phyloP scores from a whole-genome alignment of 805 yeast genomes.

The Candida pseudoglaebosa region DNA sequence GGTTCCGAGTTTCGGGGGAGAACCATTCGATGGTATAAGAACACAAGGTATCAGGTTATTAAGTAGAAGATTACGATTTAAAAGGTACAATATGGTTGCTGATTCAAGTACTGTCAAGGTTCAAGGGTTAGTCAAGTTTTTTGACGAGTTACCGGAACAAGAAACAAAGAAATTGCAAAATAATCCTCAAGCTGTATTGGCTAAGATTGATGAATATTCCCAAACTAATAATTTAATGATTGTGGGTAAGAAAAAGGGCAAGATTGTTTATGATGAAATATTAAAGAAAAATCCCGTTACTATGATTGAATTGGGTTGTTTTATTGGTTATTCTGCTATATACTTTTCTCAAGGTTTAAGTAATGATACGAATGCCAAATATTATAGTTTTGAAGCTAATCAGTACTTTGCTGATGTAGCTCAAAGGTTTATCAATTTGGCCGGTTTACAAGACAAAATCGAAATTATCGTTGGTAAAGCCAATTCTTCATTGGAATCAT shows the following conservation, averaged over 20 bases:
- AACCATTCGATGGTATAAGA: too few relatives aligned
- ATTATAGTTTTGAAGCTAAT: constrained; percentile 31
- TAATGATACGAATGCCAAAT: constrained; percentile 21
- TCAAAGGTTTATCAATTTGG: constrained; percentile 23
- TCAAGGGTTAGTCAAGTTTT: constrained; percentile 20
- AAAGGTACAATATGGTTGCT: neutral
- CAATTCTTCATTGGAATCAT: constrained; percentile 20
- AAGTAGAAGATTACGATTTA: too few relatives aligned
- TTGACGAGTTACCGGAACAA: constrained; percentile 19
- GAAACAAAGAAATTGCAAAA: constrained; percentile 21
- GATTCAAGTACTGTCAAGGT: constrained; percentile 16
- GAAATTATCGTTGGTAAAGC: constrained; percentile 33
- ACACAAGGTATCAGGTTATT: too few relatives aligned
- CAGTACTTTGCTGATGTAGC: constrained; percentile 29
- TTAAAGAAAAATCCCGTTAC: constrained; percentile 18
- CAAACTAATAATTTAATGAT: constrained; percentile 22
- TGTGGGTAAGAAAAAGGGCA: constrained; percentile 29
- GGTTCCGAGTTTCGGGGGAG: too few relatives aligned
- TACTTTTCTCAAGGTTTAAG: constrained; percentile 25
- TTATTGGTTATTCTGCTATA: constrained; percentile 36
- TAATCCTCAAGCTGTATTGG: constrained; percentile 28
- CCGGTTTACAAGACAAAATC: constrained; percentile 28
- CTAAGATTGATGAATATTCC: constrained; percentile 25
- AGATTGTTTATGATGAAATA: constrained; percentile 21
- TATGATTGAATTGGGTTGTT: constrained; percentile 32